These are phyloP conservation scores for Saccharomyces eubayanus DNA, from an alignment of 805 yeast species.

Conservation along the genomic window DNA sequence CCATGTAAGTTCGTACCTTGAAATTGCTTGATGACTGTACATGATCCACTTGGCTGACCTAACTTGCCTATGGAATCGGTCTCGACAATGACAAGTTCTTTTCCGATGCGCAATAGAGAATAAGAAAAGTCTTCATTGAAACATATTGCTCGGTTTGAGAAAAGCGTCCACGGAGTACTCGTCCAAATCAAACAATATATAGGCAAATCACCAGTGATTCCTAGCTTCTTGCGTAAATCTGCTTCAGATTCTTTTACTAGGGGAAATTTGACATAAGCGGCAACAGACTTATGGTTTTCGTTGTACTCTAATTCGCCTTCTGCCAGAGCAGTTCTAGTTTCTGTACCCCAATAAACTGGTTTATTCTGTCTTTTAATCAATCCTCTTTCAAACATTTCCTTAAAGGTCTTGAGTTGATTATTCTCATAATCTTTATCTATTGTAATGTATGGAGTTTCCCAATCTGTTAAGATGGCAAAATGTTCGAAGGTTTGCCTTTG, in stretches of 20 bases:
- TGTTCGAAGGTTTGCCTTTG: slow-evolving; percentile 60
- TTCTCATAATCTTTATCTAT: slow-evolving; percentile 63
- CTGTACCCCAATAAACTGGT: slow-evolving; percentile 97
- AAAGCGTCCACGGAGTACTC: slow-evolving; percentile 96
- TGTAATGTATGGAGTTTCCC: slow-evolving; percentile 66
- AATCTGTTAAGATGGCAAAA: slow-evolving; percentile 79
- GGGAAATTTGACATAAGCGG: slow-evolving; percentile 66
- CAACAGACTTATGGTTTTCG: slow-evolving; percentile 55
- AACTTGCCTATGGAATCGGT: slow-evolving; percentile 38
- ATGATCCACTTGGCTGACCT: slow-evolving; percentile 10
- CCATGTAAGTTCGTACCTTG: slow-evolving; percentile 38
- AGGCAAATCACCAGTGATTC: slow-evolving; percentile 2
- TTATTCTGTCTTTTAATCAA: slow-evolving; percentile 76
- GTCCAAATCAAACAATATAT: slow-evolving; percentile 73
- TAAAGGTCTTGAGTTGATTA: slow-evolving; percentile 65
- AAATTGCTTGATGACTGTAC: slow-evolving; percentile 23
- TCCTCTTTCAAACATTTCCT: slow-evolving; percentile 52
- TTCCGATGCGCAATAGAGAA: slow-evolving; percentile 35
- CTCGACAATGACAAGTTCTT: slow-evolving; percentile 51
- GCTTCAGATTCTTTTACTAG: slow-evolving; percentile 26
- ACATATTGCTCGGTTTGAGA: slow-evolving; percentile 78
- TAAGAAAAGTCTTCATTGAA: slow-evolving; percentile 54
- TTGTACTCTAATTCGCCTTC: slow-evolving; percentile 94
- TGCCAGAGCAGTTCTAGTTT: slow-evolving; percentile 87
- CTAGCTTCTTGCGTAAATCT: slow-evolving; percentile 3